phyloP scores from a whole-genome alignment of 2,329 filamentous ascomycete species.

The Phyllosticta ampelicida region DNA sequence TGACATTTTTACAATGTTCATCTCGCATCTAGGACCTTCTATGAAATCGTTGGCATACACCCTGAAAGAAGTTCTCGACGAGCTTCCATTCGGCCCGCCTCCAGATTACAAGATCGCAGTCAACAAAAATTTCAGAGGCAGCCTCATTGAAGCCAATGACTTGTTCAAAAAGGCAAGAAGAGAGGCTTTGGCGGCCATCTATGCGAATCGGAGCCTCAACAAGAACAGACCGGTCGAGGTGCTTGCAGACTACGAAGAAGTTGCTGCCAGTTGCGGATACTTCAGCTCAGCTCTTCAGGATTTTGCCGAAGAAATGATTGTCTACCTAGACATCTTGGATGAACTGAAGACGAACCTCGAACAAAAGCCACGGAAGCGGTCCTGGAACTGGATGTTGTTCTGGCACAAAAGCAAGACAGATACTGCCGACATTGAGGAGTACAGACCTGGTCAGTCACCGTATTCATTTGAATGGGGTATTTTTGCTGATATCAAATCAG shows the following conservation, averaged over 20 bases:
- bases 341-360: constrained; percentile 64
- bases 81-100: constrained; percentile 66
- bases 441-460: constrained; percentile 14
- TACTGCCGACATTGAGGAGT: constrained; percentile 11
- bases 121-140: constrained; percentile 70
- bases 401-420: constrained; percentile 44
- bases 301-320: constrained; percentile 80
- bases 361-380: constrained; percentile 49
- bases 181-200: constrained; percentile 67
- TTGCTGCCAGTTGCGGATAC: constrained; percentile 93
- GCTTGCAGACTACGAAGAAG: constrained; percentile 91
- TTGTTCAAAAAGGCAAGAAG: constrained; percentile 68
- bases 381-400: constrained; percentile 79
- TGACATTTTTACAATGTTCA: constrained; percentile 88
- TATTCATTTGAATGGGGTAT: not conserved
- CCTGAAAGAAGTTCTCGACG: constrained; percentile 74
- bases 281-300: constrained; percentile 88
- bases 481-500: constrained; percentile 14
- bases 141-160: constrained; percentile 66
- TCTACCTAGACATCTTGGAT: constrained; percentile 73
- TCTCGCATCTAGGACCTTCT: constrained; percentile 76
- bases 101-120: constrained; percentile 59
- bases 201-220: constrained; percentile 65
- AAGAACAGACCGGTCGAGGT: constrained; percentile 59
- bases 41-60: constrained; percentile 96